Evolutionary conservation across 1,284 basidiomycete genomes (phyloP).

Genomic region (Salmacisia buchloeana): DNA sequence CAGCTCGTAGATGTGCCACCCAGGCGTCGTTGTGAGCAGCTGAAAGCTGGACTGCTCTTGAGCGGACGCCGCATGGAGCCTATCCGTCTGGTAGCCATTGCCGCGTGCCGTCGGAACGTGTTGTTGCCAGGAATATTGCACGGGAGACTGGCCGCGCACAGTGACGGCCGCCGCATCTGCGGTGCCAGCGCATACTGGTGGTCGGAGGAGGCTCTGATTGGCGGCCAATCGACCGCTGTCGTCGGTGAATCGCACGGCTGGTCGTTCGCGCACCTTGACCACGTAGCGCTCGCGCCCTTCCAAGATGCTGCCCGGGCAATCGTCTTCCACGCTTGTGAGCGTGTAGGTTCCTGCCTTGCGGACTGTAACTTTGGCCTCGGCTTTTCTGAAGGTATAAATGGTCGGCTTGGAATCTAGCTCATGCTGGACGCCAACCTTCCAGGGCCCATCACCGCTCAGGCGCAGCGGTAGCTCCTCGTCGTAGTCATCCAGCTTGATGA

Average conservation of each 20-base stretch:
- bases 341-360: slow-evolving; percentile 69
- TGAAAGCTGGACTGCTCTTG: slow-evolving; percentile 76
- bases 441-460: slow-evolving; percentile 43
- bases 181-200: slow-evolving; percentile 72
- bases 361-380: slow-evolving; percentile 69
- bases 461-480: slow-evolving; percentile 54
- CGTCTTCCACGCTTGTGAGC: slow-evolving; percentile 68
- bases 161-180: slow-evolving; percentile 74
- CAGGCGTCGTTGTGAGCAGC: slow-evolving; percentile 70
- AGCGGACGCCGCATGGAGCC: slow-evolving; percentile 70
- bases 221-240: slow-evolving; percentile 20
- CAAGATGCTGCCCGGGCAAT: slow-evolving; percentile 72
- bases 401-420: slow-evolving; percentile 54
- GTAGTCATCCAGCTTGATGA: slow-evolving; percentile 72
- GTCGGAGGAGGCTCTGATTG: slow-evolving; percentile 56
- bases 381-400: slow-evolving; percentile 56
- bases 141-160: slow-evolving; percentile 60
- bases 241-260: slow-evolving; percentile 51
- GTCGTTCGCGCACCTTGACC: slow-evolving; percentile 71
- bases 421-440: slow-evolving; percentile 67
- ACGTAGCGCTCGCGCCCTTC: slow-evolving; percentile 62
- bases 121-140: slow-evolving; percentile 34
- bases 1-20: slow-evolving; percentile 80
- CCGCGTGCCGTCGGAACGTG: slow-evolving; percentile 18
- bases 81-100: slow-evolving; percentile 30